Percentiles rank a stretch among this genome's conserved stretches.
These are phyloP conservation scores for Pichia phayaonensis DNA, from an alignment of 805 yeast genomes.

Conservation along the genomic window DNA sequence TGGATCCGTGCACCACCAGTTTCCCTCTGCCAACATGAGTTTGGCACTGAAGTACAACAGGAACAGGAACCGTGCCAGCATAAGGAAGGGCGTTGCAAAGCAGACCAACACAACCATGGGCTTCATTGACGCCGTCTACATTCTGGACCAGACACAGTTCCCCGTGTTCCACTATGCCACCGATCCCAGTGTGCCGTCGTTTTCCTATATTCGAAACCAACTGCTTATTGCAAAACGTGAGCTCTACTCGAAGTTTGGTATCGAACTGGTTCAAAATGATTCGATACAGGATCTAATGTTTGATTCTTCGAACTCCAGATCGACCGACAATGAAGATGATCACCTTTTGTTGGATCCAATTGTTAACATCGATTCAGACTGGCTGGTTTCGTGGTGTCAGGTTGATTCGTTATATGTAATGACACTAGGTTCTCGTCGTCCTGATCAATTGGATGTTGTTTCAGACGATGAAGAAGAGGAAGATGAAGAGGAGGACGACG, in stretches of 20 bases:
- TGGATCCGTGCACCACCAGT: constrained; percentile 7
- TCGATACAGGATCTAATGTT: background rate
- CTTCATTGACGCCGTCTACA: constrained; percentile 25
- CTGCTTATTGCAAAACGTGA: constrained; percentile 15
- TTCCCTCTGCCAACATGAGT: background rate
- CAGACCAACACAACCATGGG: constrained; percentile 20
- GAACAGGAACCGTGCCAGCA: no score
- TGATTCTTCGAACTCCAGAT: background rate
- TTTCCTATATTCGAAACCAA: constrained; percentile 19
- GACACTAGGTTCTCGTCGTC: constrained; percentile 12
- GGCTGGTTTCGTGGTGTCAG: constrained; percentile 26
- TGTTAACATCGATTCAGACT: constrained; percentile 23
- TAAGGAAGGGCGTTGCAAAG: no score
- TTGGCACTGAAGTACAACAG: background rate
- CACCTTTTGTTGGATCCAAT: constrained; percentile 20
- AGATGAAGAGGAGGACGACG: constrained; percentile 16
- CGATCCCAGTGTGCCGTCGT: constrained; percentile 22
- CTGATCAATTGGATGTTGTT: constrained; percentile 20
- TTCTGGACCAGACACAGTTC: constrained; percentile 22
- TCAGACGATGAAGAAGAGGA: constrained; percentile 27
- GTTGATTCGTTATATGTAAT: constrained; percentile 17
- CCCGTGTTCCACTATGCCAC: constrained; percentile 7
- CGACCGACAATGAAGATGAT: constrained; percentile 6
- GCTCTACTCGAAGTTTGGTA: constrained; percentile 5
- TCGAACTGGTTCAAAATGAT: background rate